Percentiles rank a stretch among this genome's conserved stretches.
Conservation (phyloP, 345 rosid species). For the Eucalyptus erythrocorys region DNA sequence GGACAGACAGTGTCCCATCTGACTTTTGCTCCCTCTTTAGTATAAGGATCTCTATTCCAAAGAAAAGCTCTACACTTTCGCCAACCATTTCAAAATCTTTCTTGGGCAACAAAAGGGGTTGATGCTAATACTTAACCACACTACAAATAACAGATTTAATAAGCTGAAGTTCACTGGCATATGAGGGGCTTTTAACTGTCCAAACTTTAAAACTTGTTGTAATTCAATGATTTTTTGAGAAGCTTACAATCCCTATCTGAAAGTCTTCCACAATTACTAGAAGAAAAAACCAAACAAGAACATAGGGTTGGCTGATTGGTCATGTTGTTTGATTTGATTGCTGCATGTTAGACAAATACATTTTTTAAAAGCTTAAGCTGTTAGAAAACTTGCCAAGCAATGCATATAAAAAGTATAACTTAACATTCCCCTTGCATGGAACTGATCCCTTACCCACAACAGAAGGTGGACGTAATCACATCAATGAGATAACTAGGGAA, state of each 20-base stretch:
- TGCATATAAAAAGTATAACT: background rate
- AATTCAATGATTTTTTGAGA: background rate
- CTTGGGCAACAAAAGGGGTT: background rate
- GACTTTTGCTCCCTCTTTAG: background rate
- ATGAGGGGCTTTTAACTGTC: no score
- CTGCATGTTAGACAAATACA: no score
- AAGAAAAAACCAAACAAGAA: no score
- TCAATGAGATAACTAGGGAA: background rate
- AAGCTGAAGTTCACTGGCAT: background rate
- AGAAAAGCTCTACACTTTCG: background rate
- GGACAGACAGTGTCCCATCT: background rate
- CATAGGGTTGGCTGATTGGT: no score
- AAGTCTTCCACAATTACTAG: background rate
- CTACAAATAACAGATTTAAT: background rate
- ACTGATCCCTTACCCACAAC: no score
- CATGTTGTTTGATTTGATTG: no score
- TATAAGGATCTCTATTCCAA: background rate
- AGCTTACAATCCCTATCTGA: background rate
- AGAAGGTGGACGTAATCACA: background rate
- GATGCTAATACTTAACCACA: background rate
- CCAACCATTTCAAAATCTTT: background rate
- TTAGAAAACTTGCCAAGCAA: no score
- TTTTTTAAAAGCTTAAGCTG: no score
- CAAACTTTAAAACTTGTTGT: no score
- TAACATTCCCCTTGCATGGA: background rate